A percentile compares a stretch with the other conserved stretches of the same genome.
These are phyloP conservation scores for Leccinum pellstonianum DNA, from an alignment of 768 basidiomycete species.

Conservation along the genomic window DNA sequence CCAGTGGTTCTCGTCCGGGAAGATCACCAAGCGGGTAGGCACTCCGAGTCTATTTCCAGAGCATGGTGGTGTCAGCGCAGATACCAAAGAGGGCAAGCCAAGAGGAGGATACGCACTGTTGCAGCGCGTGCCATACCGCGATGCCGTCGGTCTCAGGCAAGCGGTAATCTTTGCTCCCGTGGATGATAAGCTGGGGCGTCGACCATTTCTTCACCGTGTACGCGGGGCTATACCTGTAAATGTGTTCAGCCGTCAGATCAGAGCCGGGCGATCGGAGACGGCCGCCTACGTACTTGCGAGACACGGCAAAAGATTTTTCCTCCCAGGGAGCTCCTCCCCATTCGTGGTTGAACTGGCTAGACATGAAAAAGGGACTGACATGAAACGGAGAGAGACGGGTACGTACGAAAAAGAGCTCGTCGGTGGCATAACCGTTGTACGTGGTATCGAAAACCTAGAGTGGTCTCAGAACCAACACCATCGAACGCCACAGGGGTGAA, in stretches of 20 bases:
- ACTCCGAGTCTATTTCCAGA: constrained; percentile 52
- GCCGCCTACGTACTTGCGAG: constrained; percentile 50
- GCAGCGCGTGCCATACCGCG: constrained; percentile 79
- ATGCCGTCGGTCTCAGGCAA: constrained; percentile 85
- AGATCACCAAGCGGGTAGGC: constrained; percentile 75
- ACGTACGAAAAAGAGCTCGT: constrained; percentile 87
- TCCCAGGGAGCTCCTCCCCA: constrained; percentile 87
- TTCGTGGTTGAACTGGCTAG: constrained; percentile 74
- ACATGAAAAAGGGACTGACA: constrained; percentile 1
- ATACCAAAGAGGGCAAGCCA: neutral
- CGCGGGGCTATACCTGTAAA: constrained; percentile 65
- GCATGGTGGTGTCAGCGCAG: neutral
- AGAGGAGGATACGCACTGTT: constrained; percentile 55
- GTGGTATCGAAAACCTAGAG: constrained; percentile 68
- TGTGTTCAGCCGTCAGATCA: neutral
- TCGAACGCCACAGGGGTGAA: neutral
- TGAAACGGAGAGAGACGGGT: neutral
- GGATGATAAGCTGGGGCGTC: constrained; percentile 82
- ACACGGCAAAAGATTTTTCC: constrained; percentile 47
- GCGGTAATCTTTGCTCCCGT: constrained; percentile 87
- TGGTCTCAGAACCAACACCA: neutral
- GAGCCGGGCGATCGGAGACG: neutral
- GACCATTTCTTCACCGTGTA: constrained; percentile 84
- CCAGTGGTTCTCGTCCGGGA: constrained; percentile 95
- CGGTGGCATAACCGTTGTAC: constrained; percentile 86